Percentiles rank a stretch among this genome's conserved stretches.
phyloP scores from a whole-genome alignment of 352 stramenopile genomes.

The Phytophthora pini region DNA sequence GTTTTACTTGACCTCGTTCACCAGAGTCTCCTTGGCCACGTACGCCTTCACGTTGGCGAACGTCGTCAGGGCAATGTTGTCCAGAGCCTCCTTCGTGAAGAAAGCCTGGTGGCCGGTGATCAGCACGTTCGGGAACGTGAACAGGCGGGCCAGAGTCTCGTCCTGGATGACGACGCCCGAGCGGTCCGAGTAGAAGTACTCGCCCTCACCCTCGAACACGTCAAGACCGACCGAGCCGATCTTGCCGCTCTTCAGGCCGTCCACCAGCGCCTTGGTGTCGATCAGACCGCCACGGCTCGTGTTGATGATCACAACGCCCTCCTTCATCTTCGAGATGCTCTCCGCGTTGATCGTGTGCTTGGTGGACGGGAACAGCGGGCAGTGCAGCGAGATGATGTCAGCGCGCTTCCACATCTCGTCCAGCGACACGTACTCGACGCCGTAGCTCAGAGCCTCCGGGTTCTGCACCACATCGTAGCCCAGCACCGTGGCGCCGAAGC shows the following conservation, averaged over 20 bases:
- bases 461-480: slow-evolving; percentile 73
- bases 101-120: slow-evolving; percentile 84
- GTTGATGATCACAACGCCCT: slow-evolving; percentile 91
- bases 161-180: slow-evolving; percentile 70
- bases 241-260: slow-evolving; percentile 78
- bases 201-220: slow-evolving; percentile 84
- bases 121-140: slow-evolving; percentile 83
- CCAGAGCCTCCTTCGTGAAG: slow-evolving; percentile 79
- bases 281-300: slow-evolving; percentile 87
- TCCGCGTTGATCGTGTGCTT: slow-evolving; percentile 86
- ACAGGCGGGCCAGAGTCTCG: slow-evolving; percentile 67
- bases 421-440: slow-evolving; percentile 45
- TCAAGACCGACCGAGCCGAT: slow-evolving; percentile 84
- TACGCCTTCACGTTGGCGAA: slow-evolving; percentile 75
- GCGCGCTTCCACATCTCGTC: slow-evolving; percentile 65
- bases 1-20: slow-evolving; percentile 62
- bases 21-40: slow-evolving; percentile 39
- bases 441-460: slow-evolving; percentile 43
- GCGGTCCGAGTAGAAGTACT: slow-evolving; percentile 80
- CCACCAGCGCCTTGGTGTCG: slow-evolving; percentile 80
- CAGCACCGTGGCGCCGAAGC: slow-evolving; percentile 54
- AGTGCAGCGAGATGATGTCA: slow-evolving; percentile 91
- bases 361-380: slow-evolving; percentile 80
- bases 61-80: slow-evolving; percentile 73
- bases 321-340: slow-evolving; percentile 87